Percentiles rank a stretch among this genome's conserved stretches.
Evolutionary conservation across 805 yeast genomes (phyloP).

Genomic region (Zygoascus bituminiphila): DNA sequence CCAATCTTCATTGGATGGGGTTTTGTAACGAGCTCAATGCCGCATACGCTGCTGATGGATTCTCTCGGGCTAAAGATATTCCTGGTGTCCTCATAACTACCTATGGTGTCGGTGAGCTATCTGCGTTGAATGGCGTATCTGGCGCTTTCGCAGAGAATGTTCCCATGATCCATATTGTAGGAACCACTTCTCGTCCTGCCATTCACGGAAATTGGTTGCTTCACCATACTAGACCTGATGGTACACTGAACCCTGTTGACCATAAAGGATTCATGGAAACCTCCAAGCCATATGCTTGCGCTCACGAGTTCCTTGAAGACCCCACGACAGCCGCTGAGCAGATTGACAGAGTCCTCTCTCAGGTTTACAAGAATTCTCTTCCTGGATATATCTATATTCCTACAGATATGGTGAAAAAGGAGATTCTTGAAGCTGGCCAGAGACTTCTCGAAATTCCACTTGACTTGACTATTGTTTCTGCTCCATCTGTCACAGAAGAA

Average conservation of each 20-base stretch:
- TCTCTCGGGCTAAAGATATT: slow-evolving; percentile 55
- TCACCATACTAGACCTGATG: slow-evolving; percentile 34
- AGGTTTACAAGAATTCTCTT: slow-evolving; percentile 48
- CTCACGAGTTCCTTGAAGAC: slow-evolving; percentile 42
- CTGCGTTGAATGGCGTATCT: slow-evolving; percentile 73
- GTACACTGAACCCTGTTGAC: slow-evolving; percentile 41
- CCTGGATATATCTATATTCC: slow-evolving; percentile 86
- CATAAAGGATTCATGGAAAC: slow-evolving; percentile 58
- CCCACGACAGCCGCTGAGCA: slow-evolving; percentile 44
- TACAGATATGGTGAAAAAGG: slow-evolving; percentile 41
- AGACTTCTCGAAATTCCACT: slow-evolving; percentile 32
- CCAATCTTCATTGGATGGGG: slow-evolving; percentile 63
- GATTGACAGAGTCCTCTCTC: slow-evolving; percentile 58
- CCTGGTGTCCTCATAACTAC: slow-evolving; percentile 67
- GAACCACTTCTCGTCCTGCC: slow-evolving; percentile 47
- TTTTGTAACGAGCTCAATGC: slow-evolving; percentile 84
- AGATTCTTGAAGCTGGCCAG: slow-evolving; percentile 15
- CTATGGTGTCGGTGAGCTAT: slow-evolving; percentile 83
- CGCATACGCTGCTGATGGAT: slow-evolving; percentile 88
- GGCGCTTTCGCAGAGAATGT: slow-evolving; percentile 79
- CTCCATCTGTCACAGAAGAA: slow-evolving; percentile 21
- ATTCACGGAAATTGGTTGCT: slow-evolving; percentile 29
- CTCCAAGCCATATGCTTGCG: slow-evolving; percentile 49
- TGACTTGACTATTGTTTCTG: slow-evolving; percentile 25
- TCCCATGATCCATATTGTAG: slow-evolving; percentile 78